Percentiles rank a stretch among this genome's conserved stretches.
phyloP scores from a whole-genome alignment of 192 early-diverging fungal species.

The Mortierella hygrophila region DNA sequence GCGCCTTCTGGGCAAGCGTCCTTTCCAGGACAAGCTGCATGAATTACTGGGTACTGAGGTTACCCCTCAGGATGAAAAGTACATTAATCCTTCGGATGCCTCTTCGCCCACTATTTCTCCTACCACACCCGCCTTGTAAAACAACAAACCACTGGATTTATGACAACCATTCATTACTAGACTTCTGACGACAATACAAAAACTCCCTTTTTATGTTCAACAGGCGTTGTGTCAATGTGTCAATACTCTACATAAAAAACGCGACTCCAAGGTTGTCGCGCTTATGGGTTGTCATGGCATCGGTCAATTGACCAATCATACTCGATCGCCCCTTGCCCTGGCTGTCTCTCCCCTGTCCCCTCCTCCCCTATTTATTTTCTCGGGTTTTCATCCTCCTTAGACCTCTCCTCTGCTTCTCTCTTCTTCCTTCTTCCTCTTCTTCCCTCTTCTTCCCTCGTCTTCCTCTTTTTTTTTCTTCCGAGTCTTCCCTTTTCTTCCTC shows the following conservation, averaged over 20 bases:
- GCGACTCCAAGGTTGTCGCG: background rate
- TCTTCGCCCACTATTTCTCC: background rate
- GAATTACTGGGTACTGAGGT: constrained; percentile 49
- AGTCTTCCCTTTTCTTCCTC: background rate
- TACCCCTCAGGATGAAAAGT: constrained; percentile 43
- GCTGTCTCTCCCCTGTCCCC: background rate
- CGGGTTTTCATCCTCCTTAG: background rate
- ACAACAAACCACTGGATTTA: background rate
- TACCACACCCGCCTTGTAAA: constrained; percentile 20
- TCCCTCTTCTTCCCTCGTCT: no score
- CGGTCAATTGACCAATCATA: background rate
- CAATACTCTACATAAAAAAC: no score
- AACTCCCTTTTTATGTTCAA: background rate
- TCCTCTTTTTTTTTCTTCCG: background rate
- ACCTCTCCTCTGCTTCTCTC: background rate
- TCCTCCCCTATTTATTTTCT: background rate
- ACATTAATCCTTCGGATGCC: constrained; percentile 11
- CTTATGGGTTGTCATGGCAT: background rate
- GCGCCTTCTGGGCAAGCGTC: constrained; percentile 84
- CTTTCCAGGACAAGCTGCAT: constrained; percentile 77
- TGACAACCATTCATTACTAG: background rate
- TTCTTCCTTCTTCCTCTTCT: background rate
- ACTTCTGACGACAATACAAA: background rate
- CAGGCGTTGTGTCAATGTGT: background rate
- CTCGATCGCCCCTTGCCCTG: background rate